Conservation (phyloP, 1,284 basidiomycete species). For the Gymnopus androsaceus region DNA sequence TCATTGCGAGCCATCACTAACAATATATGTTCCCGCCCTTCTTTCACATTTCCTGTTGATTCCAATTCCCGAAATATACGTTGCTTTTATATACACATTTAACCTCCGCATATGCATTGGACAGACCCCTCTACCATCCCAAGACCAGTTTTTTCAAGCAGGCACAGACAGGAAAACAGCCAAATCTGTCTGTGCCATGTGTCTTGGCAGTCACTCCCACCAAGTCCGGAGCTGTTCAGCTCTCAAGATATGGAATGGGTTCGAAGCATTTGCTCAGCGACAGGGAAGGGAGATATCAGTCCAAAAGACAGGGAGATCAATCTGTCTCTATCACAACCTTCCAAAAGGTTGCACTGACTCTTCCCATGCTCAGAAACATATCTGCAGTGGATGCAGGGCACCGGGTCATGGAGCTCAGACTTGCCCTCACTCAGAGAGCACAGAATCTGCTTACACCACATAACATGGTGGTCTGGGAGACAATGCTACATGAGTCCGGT, state of each 20-base stretch:
- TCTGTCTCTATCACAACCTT: constrained; percentile 22
- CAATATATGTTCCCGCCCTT: too few relatives aligned
- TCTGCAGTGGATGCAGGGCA: too few relatives aligned
- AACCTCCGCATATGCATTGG: not conserved
- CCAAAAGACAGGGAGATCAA: not conserved
- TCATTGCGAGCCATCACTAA: too few relatives aligned
- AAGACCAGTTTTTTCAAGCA: not conserved
- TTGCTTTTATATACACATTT: not conserved
- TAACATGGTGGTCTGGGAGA: constrained; percentile 25
- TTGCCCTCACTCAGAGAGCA: constrained; percentile 25
- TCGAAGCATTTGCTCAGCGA: not conserved
- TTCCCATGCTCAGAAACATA: constrained; percentile 15
- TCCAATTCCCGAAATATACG: not conserved
- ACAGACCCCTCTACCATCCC: not conserved
- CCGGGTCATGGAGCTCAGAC: constrained; percentile 27
- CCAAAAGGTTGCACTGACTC: constrained; percentile 14
- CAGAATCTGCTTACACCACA: constrained; percentile 17
- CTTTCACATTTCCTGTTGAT: not conserved
- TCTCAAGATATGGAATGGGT: constrained; percentile 14
- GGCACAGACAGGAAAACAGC: not conserved
- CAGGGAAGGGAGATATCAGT: not conserved
- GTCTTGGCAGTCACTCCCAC: constrained; percentile 19
- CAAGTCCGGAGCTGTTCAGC: constrained; percentile 15
- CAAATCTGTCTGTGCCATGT: constrained; percentile 5
- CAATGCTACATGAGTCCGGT: constrained; percentile 14